Evolutionary conservation across 2,329 filamentous ascomycete genomes (phyloP).

Genomic region (Pseudocercospora pini-densiflorae): DNA sequence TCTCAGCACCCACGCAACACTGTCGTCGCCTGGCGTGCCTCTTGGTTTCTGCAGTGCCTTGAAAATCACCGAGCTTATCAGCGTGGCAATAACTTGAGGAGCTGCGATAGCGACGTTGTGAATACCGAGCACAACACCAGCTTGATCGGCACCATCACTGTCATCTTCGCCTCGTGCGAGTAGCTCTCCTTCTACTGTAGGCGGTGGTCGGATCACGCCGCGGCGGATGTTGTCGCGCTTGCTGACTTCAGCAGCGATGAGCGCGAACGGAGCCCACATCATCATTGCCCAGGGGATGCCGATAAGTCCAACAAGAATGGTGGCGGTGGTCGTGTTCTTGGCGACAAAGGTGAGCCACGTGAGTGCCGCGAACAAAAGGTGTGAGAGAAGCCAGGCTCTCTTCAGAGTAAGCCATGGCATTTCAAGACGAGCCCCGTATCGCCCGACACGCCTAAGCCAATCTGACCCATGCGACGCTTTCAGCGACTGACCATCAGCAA

Average conservation of each 20-base stretch:
- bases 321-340: conserved; percentile 70
- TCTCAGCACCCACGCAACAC: conserved; percentile 83
- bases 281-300: conserved; percentile 88
- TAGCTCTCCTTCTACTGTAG: conserved; percentile 41
- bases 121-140: conserved; percentile 88
- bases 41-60: conserved; percentile 83
- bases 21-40: conserved; percentile 81
- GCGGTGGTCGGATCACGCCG: conserved; percentile 48
- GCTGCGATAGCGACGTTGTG: conserved; percentile 95
- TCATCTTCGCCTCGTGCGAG: conserved; percentile 55
- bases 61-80: conserved; percentile 85
- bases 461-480: not conserved
- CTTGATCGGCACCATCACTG: conserved; percentile 68
- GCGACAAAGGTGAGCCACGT: conserved; percentile 87
- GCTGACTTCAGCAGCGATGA: conserved; percentile 91
- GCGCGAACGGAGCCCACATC: conserved; percentile 92
- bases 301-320: conserved; percentile 76
- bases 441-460: conserved; percentile 10
- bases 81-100: conserved; percentile 87
- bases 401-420: conserved; percentile 86
- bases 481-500: not conserved
- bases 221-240: conserved; percentile 73
- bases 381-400: conserved; percentile 82
- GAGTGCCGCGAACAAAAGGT: conserved; percentile 79
- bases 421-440: conserved; percentile 52